Conservation (phyloP, 2,329 filamentous ascomycete species). For the Coccinonectria pachysandricola region DNA sequence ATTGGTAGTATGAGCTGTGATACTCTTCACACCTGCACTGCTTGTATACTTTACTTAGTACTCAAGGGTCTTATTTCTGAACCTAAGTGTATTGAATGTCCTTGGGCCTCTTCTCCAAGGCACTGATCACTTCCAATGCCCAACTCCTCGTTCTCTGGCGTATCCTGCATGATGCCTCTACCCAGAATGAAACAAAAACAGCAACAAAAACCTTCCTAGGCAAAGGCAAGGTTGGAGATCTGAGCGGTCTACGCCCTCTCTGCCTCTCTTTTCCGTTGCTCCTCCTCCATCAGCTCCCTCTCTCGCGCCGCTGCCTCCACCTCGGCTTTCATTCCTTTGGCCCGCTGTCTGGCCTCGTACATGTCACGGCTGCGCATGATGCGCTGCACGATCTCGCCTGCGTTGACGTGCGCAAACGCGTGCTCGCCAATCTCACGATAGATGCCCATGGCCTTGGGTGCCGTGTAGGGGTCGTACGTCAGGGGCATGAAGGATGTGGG, state of each 20-base stretch:
- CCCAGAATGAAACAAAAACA: conserved; percentile 4
- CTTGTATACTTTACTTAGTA: too few species aligned
- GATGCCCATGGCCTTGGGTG: conserved; percentile 71
- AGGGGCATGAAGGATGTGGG: conserved; percentile 81
- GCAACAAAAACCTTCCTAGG: conserved; percentile 1
- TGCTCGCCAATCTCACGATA: conserved; percentile 71
- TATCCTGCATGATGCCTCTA: background rate
- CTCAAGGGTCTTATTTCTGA: too few species aligned
- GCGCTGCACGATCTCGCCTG: conserved; percentile 79
- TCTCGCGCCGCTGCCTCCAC: conserved; percentile 57
- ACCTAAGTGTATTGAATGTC: too few species aligned
- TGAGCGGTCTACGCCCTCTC: conserved; percentile 22
- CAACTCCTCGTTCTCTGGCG: too few species aligned
- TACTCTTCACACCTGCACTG: too few species aligned
- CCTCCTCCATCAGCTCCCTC: conserved; percentile 52
- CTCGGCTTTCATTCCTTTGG: conserved; percentile 78
- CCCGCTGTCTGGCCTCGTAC: conserved; percentile 85
- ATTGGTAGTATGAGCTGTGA: too few species aligned
- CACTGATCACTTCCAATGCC: too few species aligned
- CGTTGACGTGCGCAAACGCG: conserved; percentile 78
- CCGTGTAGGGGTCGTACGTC: conserved; percentile 71
- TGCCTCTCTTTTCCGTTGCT: conserved; percentile 40
- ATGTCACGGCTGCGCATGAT: conserved; percentile 79
- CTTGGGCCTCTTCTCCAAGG: too few species aligned
- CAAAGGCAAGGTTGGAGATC: too few species aligned